Evolutionary conservation across 225 moss, liverwort and hornwort genomes (phyloP).

Genomic region (Pseudisothecium myosuroides): DNA sequence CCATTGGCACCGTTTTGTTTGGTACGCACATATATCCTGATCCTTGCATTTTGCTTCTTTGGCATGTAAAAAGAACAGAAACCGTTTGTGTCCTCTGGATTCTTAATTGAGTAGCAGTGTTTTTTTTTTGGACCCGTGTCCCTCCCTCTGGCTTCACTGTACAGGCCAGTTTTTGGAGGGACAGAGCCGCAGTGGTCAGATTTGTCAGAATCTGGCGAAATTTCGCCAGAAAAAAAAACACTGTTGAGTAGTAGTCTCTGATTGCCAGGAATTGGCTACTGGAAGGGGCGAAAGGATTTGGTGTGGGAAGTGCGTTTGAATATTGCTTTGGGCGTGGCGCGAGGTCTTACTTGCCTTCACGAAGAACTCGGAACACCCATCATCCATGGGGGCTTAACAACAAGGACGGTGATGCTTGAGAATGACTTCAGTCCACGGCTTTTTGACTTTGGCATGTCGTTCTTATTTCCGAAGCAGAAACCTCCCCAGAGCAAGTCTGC

Average conservation of each 20-base stretch:
- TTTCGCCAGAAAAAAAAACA: too few relatives aligned
- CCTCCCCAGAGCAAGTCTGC: not conserved
- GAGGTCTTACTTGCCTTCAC: not conserved
- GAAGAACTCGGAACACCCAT: not conserved
- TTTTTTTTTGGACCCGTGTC: too few relatives aligned
- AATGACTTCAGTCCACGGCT: not conserved
- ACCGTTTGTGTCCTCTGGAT: not conserved
- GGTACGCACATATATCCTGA: not conserved
- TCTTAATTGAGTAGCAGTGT: not conserved
- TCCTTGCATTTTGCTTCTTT: not conserved
- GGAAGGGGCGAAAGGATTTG: not conserved
- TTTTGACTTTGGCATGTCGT: not conserved
- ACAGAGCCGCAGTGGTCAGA: too few relatives aligned
- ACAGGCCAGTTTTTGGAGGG: too few relatives aligned
- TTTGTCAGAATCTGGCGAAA: too few relatives aligned
- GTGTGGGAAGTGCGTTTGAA: not conserved
- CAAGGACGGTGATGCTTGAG: not conserved
- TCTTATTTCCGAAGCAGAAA: not conserved
- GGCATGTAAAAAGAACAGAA: not conserved
- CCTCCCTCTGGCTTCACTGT: too few relatives aligned
- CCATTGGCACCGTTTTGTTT: not conserved
- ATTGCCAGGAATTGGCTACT: not conserved
- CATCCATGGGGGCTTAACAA: not conserved
- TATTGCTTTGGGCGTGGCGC: not conserved
- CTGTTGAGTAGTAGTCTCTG: not conserved